phyloP scores from a whole-genome alignment of 345 rosid species.

The Jatropha curcas region DNA sequence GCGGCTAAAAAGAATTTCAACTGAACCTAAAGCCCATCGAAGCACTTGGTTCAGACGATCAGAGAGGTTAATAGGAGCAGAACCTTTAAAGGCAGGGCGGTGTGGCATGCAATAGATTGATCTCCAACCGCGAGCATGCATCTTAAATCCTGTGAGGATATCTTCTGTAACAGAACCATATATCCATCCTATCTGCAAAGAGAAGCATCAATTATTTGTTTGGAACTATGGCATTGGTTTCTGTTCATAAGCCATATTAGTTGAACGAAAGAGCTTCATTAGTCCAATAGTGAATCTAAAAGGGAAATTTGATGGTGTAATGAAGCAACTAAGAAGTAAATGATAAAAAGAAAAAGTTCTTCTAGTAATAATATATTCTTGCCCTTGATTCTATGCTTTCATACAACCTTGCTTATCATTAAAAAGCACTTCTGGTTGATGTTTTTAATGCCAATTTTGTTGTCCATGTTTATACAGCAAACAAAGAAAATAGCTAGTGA shows the following conservation, averaged over 20 bases:
- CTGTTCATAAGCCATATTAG: too few relatives aligned
- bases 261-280: neutral
- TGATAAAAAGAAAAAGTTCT: too few relatives aligned
- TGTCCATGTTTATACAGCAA: neutral
- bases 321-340: neutral
- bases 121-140: conserved; percentile 49
- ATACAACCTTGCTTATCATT: neutral
- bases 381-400: neutral
- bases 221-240: neutral
- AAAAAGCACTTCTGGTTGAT: neutral
- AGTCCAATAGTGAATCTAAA: neutral
- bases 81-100: conserved; percentile 45
- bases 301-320: neutral
- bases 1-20: conserved; percentile 46
- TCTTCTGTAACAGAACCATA: conserved; percentile 49
- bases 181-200: conserved; percentile 42
- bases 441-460: neutral
- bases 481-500: neutral
- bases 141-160: conserved; percentile 45
- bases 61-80: conserved; percentile 48
- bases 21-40: conserved; percentile 47
- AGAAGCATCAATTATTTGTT: conserved; percentile 17
- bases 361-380: neutral
- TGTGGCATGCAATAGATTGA: conserved; percentile 49
- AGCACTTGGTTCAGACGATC: conserved; percentile 50